These are phyloP conservation scores for Mitragyna speciosa DNA, from an alignment of 257 asterid species.

Conservation along the genomic window DNA sequence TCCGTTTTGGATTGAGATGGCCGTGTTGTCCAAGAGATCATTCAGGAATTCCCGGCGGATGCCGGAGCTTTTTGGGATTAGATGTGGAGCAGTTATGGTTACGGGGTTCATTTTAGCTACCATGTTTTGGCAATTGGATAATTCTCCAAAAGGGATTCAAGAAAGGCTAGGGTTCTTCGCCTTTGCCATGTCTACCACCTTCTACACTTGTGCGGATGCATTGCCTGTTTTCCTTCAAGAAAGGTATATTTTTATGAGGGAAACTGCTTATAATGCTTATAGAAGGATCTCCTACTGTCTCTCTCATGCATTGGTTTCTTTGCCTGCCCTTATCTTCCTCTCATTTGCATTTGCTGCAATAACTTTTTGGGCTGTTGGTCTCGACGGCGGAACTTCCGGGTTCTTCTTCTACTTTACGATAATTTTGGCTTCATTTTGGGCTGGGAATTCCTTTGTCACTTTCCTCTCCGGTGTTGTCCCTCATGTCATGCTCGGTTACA, in stretches of 20 bases:
- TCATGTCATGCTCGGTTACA: conserved; percentile 79
- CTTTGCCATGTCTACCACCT: conserved; percentile 71
- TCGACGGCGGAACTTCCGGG: conserved; percentile 48
- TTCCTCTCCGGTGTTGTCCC: conserved; percentile 79
- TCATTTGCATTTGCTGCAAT: conserved; percentile 55
- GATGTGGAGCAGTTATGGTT: conserved; percentile 52
- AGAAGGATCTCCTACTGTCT: conserved; percentile 65
- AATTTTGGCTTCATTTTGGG: conserved; percentile 73
- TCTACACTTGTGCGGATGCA: conserved; percentile 85
- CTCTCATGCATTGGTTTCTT: conserved; percentile 56
- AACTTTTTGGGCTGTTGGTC: conserved; percentile 78
- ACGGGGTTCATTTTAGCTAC: conserved; percentile 77
- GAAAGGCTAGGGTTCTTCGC: conserved; percentile 78
- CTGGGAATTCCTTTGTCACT: conserved; percentile 76
- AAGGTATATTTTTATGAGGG: conserved; percentile 73
- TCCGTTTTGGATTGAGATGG: conserved; percentile 60
- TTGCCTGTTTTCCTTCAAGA: conserved; percentile 71
- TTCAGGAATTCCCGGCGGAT: conserved; percentile 56
- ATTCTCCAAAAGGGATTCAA: conserved; percentile 64
- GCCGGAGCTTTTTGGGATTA: conserved; percentile 67
- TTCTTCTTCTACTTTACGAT: conserved; percentile 57
- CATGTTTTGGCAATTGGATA: conserved; percentile 61
- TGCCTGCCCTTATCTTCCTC: conserved; percentile 54
- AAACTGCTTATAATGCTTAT: conserved; percentile 69
- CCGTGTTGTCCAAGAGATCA: conserved; percentile 52